These are phyloP conservation scores for Boechera stricta DNA, from an alignment of 345 rosid genomes.

Conservation along the genomic window DNA sequence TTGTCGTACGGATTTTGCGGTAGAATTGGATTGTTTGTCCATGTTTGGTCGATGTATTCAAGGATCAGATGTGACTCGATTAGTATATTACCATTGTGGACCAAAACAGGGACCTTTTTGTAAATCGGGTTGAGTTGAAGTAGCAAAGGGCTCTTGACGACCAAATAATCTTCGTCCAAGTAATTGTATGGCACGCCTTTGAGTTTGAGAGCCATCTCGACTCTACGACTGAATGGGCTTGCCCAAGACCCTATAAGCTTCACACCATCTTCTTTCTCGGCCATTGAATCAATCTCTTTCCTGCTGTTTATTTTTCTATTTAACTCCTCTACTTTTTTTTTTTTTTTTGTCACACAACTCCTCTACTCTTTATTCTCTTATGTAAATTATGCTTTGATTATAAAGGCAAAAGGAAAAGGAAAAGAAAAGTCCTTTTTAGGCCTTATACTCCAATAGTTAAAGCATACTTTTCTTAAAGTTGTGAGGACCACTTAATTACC, in stretches of 20 bases:
- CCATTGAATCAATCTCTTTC: constrained; percentile 27
- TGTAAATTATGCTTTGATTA: not conserved
- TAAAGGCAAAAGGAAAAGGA: not conserved
- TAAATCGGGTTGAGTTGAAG: constrained; percentile 47
- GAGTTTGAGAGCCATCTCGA: constrained; percentile 51
- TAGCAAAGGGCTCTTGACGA: constrained; percentile 46
- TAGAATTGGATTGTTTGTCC: constrained; percentile 49
- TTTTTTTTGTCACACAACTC: not conserved
- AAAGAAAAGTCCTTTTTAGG: not conserved
- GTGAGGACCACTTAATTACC: not conserved
- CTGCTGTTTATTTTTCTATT: not conserved
- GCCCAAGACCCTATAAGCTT: constrained; percentile 51
- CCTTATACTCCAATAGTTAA: not conserved
- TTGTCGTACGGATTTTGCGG: constrained; percentile 47
- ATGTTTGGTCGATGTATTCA: constrained; percentile 57
- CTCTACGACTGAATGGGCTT: constrained; percentile 48
- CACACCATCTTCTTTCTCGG: constrained; percentile 44
- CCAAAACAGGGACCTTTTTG: constrained; percentile 51
- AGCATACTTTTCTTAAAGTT: not conserved
- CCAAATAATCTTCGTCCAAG: constrained; percentile 45
- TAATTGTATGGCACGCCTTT: constrained; percentile 54
- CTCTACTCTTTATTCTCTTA: not conserved
- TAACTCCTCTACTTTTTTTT: not conserved
- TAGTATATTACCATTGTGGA: constrained; percentile 47
- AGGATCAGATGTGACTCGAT: constrained; percentile 50